These are phyloP conservation scores for Passalora sequoiae DNA, from an alignment of 2,329 filamentous ascomycete species.

Conservation along the genomic window DNA sequence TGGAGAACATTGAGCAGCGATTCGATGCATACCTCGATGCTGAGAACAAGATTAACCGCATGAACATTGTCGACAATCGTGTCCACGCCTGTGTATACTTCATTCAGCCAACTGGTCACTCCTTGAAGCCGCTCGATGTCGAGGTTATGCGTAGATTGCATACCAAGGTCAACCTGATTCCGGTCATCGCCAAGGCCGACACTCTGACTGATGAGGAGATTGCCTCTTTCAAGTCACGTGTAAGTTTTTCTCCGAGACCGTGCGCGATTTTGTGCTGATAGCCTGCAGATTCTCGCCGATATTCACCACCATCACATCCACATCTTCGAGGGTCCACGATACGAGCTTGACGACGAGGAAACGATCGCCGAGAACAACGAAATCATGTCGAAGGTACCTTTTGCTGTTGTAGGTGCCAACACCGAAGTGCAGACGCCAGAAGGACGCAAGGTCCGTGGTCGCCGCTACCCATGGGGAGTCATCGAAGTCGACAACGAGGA, in stretches of 20 bases:
- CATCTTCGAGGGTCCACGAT: conserved; percentile 97
- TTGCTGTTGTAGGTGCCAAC: conserved; percentile 95
- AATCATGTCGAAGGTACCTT: conserved; percentile 99
- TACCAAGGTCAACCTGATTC: conserved; percentile 99
- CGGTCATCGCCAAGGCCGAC: conserved; percentile 97
- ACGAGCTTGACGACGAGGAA: conserved; percentile 98
- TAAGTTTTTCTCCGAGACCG: no score
- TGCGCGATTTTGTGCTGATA: conserved; percentile 23
- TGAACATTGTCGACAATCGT: conserved; percentile 99
- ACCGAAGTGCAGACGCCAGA: conserved; percentile 86
- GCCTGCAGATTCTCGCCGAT: conserved; percentile 81
- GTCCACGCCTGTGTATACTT: conserved; percentile 99
- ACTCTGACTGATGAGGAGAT: conserved; percentile 98
- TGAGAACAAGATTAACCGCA: conserved; percentile 99
- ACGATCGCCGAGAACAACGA: conserved; percentile 99
- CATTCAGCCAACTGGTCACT: conserved; percentile 97
- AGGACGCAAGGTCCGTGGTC: conserved; percentile 91
- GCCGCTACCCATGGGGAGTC: conserved; percentile 95
- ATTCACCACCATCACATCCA: conserved; percentile 97
- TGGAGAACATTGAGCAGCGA: conserved; percentile 99
- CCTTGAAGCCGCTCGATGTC: conserved; percentile 95
- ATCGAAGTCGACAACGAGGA: conserved; percentile 99
- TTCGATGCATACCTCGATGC: conserved; percentile 98
- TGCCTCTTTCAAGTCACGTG: conserved; percentile 86
- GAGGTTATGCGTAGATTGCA: conserved; percentile 99